These are phyloP conservation scores for Setaria viridis DNA, from an alignment of 202 grass and related monocot species.

Conservation along the genomic window DNA sequence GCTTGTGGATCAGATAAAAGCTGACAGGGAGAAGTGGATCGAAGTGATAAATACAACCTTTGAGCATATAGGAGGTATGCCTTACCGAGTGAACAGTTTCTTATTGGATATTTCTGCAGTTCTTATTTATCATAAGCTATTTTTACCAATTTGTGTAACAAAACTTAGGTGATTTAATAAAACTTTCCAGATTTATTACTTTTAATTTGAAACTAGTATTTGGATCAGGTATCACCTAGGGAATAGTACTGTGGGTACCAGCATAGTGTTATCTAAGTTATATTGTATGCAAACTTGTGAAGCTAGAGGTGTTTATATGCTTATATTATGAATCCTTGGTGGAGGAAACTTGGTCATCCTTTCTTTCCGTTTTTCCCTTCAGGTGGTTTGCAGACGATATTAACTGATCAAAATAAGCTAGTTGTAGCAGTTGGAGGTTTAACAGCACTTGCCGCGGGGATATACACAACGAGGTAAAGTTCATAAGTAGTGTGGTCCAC, in stretches of 20 bases:
- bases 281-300: slow-evolving; percentile 16
- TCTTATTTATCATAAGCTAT: slow-evolving; percentile 9
- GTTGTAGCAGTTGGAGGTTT: slow-evolving; percentile 78
- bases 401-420: slow-evolving; percentile 98
- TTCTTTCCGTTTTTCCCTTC: slow-evolving; percentile 28
- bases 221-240: neutral
- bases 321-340: slow-evolving; percentile 29
- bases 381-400: slow-evolving; percentile 88
- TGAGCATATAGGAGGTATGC: slow-evolving; percentile 91
- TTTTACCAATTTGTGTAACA: neutral
- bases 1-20: slow-evolving; percentile 65
- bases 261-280: slow-evolving; percentile 2
- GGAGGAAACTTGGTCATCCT: neutral
- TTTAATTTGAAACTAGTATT: slow-evolving; percentile 28
- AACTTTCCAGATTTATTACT: slow-evolving; percentile 13
- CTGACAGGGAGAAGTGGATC: slow-evolving; percentile 94
- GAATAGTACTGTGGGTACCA: neutral
- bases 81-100: slow-evolving; percentile 9
- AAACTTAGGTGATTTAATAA: neutral
- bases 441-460: slow-evolving; percentile 86
- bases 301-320: slow-evolving; percentile 31
- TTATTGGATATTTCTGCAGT: slow-evolving; percentile 13
- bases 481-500: neutral
- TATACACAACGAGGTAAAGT: slow-evolving; percentile 89
- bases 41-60: slow-evolving; percentile 95